Percentiles rank a stretch among this genome's conserved stretches.
Evolutionary conservation across 2,329 filamentous ascomycete genomes (phyloP).

Genomic region (Orbilia ellipsospora): DNA sequence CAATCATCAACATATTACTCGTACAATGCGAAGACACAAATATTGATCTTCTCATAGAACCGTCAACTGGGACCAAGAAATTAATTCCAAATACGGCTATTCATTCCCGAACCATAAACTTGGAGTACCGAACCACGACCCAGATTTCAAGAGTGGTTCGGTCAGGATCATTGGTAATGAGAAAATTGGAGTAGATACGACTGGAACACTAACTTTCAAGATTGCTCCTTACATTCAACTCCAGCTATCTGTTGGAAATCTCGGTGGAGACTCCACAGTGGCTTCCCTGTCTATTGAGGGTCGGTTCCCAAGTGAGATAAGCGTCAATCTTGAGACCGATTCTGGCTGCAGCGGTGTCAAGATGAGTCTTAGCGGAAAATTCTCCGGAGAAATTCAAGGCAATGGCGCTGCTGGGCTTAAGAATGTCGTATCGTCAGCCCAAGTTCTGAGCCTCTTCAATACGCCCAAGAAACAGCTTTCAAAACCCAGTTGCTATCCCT

Average conservation of each 20-base stretch:
- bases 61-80: conserved; percentile 30
- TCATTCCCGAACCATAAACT: conserved; percentile 43
- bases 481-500: conserved; percentile 11
- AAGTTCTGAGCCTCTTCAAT: conserved; percentile 39
- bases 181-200: conserved; percentile 23
- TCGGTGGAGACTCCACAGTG: conserved; percentile 25
- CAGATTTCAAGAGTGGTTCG: conserved; percentile 13
- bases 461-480: conserved; percentile 28
- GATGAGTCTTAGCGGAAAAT: conserved; percentile 32
- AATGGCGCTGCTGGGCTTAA: conserved; percentile 27
- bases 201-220: conserved; percentile 36
- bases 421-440: conserved; percentile 30
- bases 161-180: conserved; percentile 34
- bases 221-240: conserved; percentile 41
- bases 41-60: conserved; percentile 39
- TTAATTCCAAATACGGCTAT: conserved; percentile 44
- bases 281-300: conserved; percentile 39
- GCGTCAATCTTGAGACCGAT: conserved; percentile 30
- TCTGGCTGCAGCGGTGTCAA: conserved; percentile 38
- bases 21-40: not conserved
- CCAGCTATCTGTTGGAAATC: conserved; percentile 37
- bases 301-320: conserved; percentile 34
- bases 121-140: conserved; percentile 23
- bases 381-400: conserved; percentile 42
- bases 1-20: conserved; percentile 3